Conservation (phyloP, 2,329 filamentous ascomycete species). For the Zasmidium cellare region DNA sequence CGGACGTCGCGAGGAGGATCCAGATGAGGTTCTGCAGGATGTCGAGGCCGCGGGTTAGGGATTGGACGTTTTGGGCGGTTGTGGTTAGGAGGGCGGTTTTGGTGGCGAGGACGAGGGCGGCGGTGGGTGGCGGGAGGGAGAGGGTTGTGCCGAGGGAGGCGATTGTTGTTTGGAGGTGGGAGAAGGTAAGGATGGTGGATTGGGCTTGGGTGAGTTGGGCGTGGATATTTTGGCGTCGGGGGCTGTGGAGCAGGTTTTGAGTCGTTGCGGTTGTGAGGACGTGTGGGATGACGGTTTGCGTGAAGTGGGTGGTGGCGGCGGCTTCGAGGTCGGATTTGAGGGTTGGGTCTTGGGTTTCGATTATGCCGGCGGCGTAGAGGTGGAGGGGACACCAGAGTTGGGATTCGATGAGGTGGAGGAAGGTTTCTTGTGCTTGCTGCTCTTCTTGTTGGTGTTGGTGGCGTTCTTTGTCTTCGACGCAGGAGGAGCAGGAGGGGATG, state of each 20-base stretch:
- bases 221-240: constrained; percentile 24
- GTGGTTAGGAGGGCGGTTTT: constrained; percentile 24
- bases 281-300: constrained; percentile 25
- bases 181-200: constrained; percentile 21
- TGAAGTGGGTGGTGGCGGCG: constrained; percentile 27
- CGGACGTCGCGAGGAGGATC: constrained; percentile 30
- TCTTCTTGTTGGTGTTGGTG: constrained; percentile 8
- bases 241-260: constrained; percentile 23
- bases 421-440: constrained; percentile 9
- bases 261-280: constrained; percentile 15
- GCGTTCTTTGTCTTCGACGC: constrained; percentile 1
- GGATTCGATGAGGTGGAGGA: constrained; percentile 18
- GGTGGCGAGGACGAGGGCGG: constrained; percentile 11
- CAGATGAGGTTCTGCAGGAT: constrained; percentile 37
- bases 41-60: constrained; percentile 30
- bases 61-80: constrained; percentile 26
- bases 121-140: constrained; percentile 24
- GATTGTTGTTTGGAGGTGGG: constrained; percentile 24
- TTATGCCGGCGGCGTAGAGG: constrained; percentile 29
- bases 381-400: constrained; percentile 27
- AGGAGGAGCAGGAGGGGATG: constrained; percentile 14
- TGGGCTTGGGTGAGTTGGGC: constrained; percentile 30
- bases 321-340: constrained; percentile 30
- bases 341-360: constrained; percentile 25
- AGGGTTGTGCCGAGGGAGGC: constrained; percentile 30